Evolutionary conservation across 169 alveolate species (phyloP).

Genomic region (Pseudocohnilembus persalinus): DNA sequence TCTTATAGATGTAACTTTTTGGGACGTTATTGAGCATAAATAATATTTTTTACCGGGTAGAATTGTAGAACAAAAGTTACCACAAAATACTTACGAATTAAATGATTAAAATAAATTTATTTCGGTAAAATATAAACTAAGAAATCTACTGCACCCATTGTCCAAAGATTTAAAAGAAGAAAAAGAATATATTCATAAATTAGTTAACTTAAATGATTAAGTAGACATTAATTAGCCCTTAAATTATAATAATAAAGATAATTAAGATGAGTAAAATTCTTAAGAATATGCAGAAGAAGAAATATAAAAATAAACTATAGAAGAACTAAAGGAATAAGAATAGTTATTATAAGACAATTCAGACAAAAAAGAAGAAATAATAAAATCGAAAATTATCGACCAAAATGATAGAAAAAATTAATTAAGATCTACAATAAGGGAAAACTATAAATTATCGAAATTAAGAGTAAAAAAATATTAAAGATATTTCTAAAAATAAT

Average conservation of each 20-base stretch:
- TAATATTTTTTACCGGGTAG: slow-evolving; percentile 49
- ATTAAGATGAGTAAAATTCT: slow-evolving; percentile 1
- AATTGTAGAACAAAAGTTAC: slow-evolving; percentile 31
- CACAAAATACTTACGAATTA: slow-evolving; percentile 11
- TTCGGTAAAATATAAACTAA: slow-evolving; percentile 9
- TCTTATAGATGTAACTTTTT: slow-evolving; percentile 52
- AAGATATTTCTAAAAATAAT: too few relatives aligned
- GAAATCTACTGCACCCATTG: slow-evolving; percentile 10
- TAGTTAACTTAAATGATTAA: slow-evolving; percentile 9
- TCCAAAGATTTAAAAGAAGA: neutral
- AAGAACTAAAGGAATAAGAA: slow-evolving; percentile 11
- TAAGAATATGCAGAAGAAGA: too few relatives aligned
- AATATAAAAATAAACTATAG: too few relatives aligned
- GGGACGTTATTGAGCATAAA: slow-evolving; percentile 50
- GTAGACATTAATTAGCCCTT: slow-evolving; percentile 9
- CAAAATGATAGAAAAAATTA: too few relatives aligned
- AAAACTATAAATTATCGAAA: too few relatives aligned
- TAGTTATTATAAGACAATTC: neutral
- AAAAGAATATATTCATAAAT: neutral
- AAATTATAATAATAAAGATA: slow-evolving; percentile 16
- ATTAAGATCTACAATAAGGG: too few relatives aligned
- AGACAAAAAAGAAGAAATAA: neutral
- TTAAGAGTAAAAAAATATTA: too few relatives aligned
- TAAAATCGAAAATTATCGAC: too few relatives aligned
- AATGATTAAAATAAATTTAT: slow-evolving; percentile 15